phyloP scores from a whole-genome alignment of 2,329 filamentous ascomycete species.

The Zalaria sp. region DNA sequence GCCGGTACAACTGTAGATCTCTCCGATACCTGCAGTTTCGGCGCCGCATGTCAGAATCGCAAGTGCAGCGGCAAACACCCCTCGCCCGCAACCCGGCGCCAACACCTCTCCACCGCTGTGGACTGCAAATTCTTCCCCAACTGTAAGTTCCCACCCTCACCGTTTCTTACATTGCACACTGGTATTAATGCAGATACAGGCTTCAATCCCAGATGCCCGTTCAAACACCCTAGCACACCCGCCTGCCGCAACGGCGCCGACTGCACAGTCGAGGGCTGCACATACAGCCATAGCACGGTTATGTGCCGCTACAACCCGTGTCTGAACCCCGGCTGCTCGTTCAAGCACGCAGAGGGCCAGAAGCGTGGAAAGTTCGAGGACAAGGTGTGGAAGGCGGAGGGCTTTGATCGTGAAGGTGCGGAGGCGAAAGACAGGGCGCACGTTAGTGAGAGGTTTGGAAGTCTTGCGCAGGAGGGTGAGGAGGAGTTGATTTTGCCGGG shows the following conservation, averaged over 20 bases:
- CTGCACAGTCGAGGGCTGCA: constrained; percentile 56
- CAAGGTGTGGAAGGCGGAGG: constrained; percentile 70
- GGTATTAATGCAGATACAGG: constrained; percentile 1
- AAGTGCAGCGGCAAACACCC: constrained; percentile 90
- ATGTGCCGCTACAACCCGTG: constrained; percentile 88
- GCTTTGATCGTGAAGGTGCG: constrained; percentile 9
- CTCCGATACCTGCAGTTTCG: constrained; percentile 67
- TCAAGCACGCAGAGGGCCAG: constrained; percentile 85
- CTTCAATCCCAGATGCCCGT: constrained; percentile 74
- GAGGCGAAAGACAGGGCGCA: constrained; percentile 4
- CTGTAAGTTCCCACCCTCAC: constrained; percentile 30
- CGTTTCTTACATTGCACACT: not conserved
- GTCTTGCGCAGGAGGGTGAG: constrained; percentile 8
- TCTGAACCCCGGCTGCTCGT: constrained; percentile 73
- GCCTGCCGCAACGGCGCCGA: constrained; percentile 83
- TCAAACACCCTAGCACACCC: constrained; percentile 77
- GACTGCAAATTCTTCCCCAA: constrained; percentile 88
- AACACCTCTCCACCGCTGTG: constrained; percentile 59
- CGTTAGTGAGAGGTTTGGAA: constrained; percentile 6
- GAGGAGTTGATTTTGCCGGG: constrained; percentile 21
- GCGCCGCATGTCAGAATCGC: constrained; percentile 84
- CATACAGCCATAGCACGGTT: constrained; percentile 74
- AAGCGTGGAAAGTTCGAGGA: constrained; percentile 66
- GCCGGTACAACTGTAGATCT: constrained; percentile 65
- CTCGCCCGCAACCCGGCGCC: constrained; percentile 60